Percentiles rank a stretch among this genome's conserved stretches.
phyloP scores from a whole-genome alignment of 257 asterid genomes.

The Salvia miltiorrhiza region DNA sequence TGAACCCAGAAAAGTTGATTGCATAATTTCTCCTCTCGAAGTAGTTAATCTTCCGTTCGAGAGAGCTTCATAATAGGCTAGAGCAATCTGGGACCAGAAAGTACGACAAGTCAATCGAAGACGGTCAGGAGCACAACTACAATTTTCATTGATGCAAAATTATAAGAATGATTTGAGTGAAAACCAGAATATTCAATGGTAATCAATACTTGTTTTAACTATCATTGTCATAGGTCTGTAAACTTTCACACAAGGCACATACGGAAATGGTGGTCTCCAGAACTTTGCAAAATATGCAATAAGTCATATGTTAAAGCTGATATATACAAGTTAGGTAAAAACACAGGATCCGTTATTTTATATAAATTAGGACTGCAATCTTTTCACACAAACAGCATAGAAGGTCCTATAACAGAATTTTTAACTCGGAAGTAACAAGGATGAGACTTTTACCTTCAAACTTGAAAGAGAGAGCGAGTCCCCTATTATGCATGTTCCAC shows the following conservation, averaged over 20 bases:
- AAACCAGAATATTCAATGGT: not conserved
- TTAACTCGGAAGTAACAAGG: not conserved
- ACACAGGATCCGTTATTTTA: too few relatives aligned
- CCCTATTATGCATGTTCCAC: conserved; percentile 32
- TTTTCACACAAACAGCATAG: not conserved
- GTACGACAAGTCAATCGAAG: not conserved
- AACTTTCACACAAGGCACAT: not conserved
- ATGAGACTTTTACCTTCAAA: conserved; percentile 58
- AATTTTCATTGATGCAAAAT: not conserved
- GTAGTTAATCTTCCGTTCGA: conserved; percentile 53
- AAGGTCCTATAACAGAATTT: not conserved
- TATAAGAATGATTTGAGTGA: not conserved
- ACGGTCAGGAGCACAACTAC: not conserved
- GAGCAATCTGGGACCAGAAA: conserved; percentile 54
- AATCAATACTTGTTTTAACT: not conserved
- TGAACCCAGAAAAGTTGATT: conserved; percentile 76
- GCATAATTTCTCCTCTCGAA: conserved; percentile 60
- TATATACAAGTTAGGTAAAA: too few relatives aligned
- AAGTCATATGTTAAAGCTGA: too few relatives aligned
- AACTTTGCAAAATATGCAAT: not conserved
- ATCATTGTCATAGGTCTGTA: not conserved
- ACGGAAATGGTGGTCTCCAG: not conserved
- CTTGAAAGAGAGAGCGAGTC: conserved; percentile 72
- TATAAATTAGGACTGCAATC: not conserved
- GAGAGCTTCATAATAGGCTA: conserved; percentile 79